Conservation (phyloP, 1,284 basidiomycete species). For the Irpex sp. region DNA sequence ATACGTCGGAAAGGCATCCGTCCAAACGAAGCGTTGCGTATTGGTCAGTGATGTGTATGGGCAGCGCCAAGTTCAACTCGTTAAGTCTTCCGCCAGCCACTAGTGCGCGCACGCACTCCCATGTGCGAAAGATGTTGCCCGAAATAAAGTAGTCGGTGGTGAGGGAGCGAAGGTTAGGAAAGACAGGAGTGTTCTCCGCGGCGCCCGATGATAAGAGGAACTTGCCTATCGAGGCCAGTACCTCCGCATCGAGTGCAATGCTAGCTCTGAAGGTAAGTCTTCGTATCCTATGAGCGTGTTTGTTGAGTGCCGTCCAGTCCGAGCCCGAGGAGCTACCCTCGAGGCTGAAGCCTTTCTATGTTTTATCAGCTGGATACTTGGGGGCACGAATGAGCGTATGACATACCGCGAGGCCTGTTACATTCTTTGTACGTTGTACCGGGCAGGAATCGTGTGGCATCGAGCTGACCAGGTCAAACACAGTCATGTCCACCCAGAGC, state of each 20-base stretch:
- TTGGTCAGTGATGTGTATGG: background rate
- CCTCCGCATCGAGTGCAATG: background rate
- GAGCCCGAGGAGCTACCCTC: background rate
- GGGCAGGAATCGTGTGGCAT: background rate
- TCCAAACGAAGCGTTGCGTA: background rate
- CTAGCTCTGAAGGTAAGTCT: background rate
- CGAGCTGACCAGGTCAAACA: background rate
- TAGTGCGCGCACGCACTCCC: background rate
- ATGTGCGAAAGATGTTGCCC: background rate
- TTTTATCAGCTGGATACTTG: no score
- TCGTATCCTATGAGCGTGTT: background rate
- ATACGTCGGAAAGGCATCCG: background rate
- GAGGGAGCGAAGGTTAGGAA: background rate
- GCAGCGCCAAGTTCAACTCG: background rate
- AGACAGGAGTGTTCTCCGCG: background rate
- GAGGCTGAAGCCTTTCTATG: background rate
- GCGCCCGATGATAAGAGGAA: background rate
- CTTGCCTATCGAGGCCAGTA: background rate
- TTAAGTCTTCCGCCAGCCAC: background rate
- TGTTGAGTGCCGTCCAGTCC: background rate
- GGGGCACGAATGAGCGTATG: background rate
- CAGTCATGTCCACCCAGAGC: background rate
- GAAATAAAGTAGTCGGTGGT: background rate
- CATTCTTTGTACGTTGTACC: background rate
- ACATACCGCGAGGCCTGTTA: background rate